These are phyloP conservation scores for Daucus carota DNA, from an alignment of 129 eudicot species.

Conservation along the genomic window DH1_v3.0 NC_030386.2:28880001-28880500, in stretches of 20 bases:
- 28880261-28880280: slow-evolving; percentile 3
- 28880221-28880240: not conserved
- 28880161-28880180: slow-evolving; percentile 22
- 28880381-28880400: not conserved
- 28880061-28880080: slow-evolving; percentile 20
- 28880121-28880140: not conserved
- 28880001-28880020: slow-evolving; percentile 45
- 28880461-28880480: slow-evolving; percentile 98
- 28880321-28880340: slow-evolving; percentile 4
- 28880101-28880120: not conserved
- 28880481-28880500: slow-evolving; percentile 98
- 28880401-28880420: not conserved
- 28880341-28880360: not conserved
- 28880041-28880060: no score
- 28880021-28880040: not conserved
- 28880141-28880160: slow-evolving; percentile 39
- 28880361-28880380: not conserved
- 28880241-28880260: not conserved
- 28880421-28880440: not conserved
- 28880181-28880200: not conserved
- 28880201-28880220: slow-evolving; percentile 1
- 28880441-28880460: not conserved
- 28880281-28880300: slow-evolving; percentile 18
- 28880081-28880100: slow-evolving; percentile 8
- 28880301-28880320: slow-evolving; percentile 23